Evolutionary conservation across 345 rosid genomes (phyloP).

Genomic region (rapeseed (Brassica napus)): Da-Ae NC_063449.1:44882501-44883000

Average conservation of each 20-base stretch:
- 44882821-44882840: constrained; percentile 79
- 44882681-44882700: neutral
- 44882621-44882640: constrained; percentile 84
- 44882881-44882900: constrained; percentile 86
- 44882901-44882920: neutral
- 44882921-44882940: neutral
- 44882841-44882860: constrained; percentile 73
- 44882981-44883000: constrained; percentile 97
- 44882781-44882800: constrained; percentile 1
- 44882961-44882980: constrained; percentile 71
- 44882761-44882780: neutral
- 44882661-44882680: constrained; percentile 48
- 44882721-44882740: constrained; percentile 9
- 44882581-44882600: constrained; percentile 87
- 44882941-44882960: constrained; percentile 1
- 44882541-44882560: constrained; percentile 55
- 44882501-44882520: constrained; percentile 7
- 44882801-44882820: constrained; percentile 83
- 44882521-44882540: neutral
- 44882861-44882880: constrained; percentile 91
- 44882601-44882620: constrained; percentile 93
- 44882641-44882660: constrained; percentile 85
- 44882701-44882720: neutral
- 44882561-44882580: constrained; percentile 80
- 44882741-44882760: constrained; percentile 1